Conservation (phyloP, 768 basidiomycete species). For the Zangia roseola region DNA sequence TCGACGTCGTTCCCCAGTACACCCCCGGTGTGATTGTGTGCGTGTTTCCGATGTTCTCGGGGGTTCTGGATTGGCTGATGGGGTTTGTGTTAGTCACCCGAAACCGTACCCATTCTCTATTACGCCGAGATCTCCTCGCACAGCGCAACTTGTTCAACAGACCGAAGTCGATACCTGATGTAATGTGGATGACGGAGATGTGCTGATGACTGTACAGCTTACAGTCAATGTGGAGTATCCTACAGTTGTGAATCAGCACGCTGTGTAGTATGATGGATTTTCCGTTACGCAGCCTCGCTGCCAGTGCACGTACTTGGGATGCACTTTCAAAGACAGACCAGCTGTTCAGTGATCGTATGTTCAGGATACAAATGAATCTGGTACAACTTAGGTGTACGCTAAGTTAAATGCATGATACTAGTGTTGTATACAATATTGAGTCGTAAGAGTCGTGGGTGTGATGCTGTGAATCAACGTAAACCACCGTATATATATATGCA, state of each 20-base stretch:
- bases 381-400: slow-evolving; percentile 17
- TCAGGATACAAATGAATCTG: slow-evolving; percentile 13
- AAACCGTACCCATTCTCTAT: slow-evolving; percentile 22
- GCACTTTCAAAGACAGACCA: slow-evolving; percentile 11
- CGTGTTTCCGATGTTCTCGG: not conserved
- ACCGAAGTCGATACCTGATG: slow-evolving; percentile 4
- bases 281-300: not conserved
- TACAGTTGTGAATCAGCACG: not conserved
- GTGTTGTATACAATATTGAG: slow-evolving; percentile 9
- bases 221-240: too few relatives aligned
- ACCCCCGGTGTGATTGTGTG: slow-evolving; percentile 28
- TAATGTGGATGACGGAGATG: too few relatives aligned
- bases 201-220: not conserved
- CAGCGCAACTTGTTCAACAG: slow-evolving; percentile 14
- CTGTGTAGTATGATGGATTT: not conserved
- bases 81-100: slow-evolving; percentile 6
- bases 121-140: slow-evolving; percentile 13
- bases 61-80: not conserved
- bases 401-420: slow-evolving; percentile 15
- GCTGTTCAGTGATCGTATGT: slow-evolving; percentile 9
- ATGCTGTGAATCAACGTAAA: slow-evolving; percentile 3
- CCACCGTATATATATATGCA: slow-evolving; percentile 1
- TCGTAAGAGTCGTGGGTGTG: slow-evolving; percentile 9
- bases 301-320: too few relatives aligned
- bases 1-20: slow-evolving; percentile 26